Percentiles rank a stretch among this genome's conserved stretches.
phyloP scores from a whole-genome alignment of 805 yeast species.

The Hermanozyma aechmeae region DNA sequence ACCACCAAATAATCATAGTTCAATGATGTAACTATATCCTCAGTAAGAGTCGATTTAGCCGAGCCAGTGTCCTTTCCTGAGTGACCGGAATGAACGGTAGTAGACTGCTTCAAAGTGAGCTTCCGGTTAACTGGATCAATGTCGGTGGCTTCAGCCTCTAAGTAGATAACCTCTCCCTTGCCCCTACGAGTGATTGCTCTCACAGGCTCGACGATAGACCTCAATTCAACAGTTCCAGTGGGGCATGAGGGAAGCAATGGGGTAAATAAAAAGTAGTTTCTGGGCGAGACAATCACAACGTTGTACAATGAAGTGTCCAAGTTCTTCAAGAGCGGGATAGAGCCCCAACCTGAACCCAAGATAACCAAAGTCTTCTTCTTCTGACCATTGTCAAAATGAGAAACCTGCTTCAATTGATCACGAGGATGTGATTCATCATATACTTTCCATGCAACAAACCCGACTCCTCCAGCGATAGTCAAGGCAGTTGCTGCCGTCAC shows the following conservation, averaged over 20 bases:
- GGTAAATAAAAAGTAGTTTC: conserved; percentile 92
- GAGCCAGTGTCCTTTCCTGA: conserved; percentile 41
- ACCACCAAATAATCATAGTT: conserved; percentile 77
- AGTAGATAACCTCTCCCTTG: conserved; percentile 68
- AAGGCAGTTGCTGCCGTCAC: conserved; percentile 37
- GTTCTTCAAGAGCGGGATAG: conserved; percentile 73
- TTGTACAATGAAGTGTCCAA: conserved; percentile 82
- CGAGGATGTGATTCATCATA: conserved; percentile 56
- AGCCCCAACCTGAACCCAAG: conserved; percentile 93
- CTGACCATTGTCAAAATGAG: conserved; percentile 45
- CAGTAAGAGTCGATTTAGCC: conserved; percentile 29
- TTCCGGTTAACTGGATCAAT: conserved; percentile 66
- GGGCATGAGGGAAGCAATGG: conserved; percentile 95
- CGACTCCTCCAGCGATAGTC: conserved; percentile 46
- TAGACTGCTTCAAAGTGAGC: conserved; percentile 53
- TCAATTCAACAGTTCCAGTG: conserved; percentile 82
- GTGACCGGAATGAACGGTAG: conserved; percentile 47
- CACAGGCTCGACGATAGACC: conserved; percentile 91
- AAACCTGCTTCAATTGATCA: conserved; percentile 52
- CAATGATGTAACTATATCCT: conserved; percentile 38
- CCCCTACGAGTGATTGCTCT: conserved; percentile 75
- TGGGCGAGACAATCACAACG: conserved; percentile 84
- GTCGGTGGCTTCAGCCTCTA: conserved; percentile 84
- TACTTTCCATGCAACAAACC: conserved; percentile 41
- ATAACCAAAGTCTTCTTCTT: conserved; percentile 67